phyloP scores from a whole-genome alignment of 148 eudicot genomes.

The Dianthus caryophyllus region DNA sequence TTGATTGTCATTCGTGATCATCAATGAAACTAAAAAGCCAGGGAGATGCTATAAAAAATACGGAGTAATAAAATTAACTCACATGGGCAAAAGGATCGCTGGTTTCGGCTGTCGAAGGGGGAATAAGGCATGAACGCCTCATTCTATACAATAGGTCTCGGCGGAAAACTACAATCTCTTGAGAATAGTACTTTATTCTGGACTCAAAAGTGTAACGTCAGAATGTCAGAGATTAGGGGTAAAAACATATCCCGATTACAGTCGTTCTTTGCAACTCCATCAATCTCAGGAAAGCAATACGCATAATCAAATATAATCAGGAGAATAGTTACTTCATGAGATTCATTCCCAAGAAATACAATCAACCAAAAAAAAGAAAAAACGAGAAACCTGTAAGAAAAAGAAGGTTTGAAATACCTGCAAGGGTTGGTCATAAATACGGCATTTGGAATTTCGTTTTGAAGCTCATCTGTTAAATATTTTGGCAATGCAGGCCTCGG shows the following conservation, averaged over 20 bases:
- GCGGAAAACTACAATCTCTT: constrained; percentile 85
- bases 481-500: constrained; percentile 87
- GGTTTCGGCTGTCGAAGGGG: constrained; percentile 81
- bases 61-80: constrained; percentile 30
- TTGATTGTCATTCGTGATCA: not conserved
- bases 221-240: constrained; percentile 15
- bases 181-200: constrained; percentile 88
- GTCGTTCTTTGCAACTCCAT: constrained; percentile 1
- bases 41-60: not conserved
- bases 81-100: constrained; percentile 91
- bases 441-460: constrained; percentile 69
- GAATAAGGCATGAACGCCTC: constrained; percentile 84
- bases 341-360: not conserved
- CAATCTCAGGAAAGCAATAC: not conserved
- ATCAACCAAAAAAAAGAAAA: not conserved
- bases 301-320: not conserved
- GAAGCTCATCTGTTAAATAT: constrained; percentile 70
- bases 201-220: constrained; percentile 6
- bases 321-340: not conserved
- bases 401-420: constrained; percentile 41
- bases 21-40: not conserved
- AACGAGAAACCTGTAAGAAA: not conserved
- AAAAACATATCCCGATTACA: not conserved
- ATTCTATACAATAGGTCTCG: constrained; percentile 87
- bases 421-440: constrained; percentile 84